A percentile compares a stretch with the other conserved stretches of the same genome.
Conservation (phyloP, 306 rosid species). For the Notholithocarpus densiflorus region DNA sequence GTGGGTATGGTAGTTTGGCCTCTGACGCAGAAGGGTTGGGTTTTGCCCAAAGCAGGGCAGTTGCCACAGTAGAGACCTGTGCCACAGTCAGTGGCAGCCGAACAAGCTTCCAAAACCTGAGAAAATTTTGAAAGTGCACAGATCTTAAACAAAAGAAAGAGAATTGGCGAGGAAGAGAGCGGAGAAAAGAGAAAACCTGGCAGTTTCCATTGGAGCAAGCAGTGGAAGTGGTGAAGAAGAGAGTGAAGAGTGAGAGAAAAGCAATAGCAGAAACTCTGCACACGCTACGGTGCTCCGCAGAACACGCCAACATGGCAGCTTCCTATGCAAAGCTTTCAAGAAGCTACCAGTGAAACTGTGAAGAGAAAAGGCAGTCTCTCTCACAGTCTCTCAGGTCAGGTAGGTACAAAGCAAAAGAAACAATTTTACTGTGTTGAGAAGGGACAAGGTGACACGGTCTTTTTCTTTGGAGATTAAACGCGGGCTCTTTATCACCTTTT, state of each 20-base stretch:
- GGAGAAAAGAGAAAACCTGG: constrained; percentile 47
- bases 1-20: constrained; percentile 67
- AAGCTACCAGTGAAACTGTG: constrained; percentile 12
- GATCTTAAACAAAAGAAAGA: constrained; percentile 28
- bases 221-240: constrained; percentile 34
- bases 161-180: not conserved
- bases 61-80: constrained; percentile 82
- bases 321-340: constrained; percentile 24
- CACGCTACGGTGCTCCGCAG: constrained; percentile 31
- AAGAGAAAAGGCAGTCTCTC: not conserved
- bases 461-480: constrained; percentile 35
- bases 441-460: constrained; percentile 12
- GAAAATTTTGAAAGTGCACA: constrained; percentile 20
- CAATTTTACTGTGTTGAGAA: constrained; percentile 24
- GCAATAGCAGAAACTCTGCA: constrained; percentile 30
- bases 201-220: constrained; percentile 73
- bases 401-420: constrained; percentile 26
- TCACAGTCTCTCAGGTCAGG: too few species aligned
- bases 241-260: constrained; percentile 34
- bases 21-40: constrained; percentile 69
- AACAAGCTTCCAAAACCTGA: constrained; percentile 78
- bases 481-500: constrained; percentile 36
- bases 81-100: constrained; percentile 65
- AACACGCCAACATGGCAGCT: constrained; percentile 55
- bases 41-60: constrained; percentile 71